Evolutionary conservation across 2,329 filamentous ascomycete genomes (phyloP).

Genomic region (Nemania sp.): DNA sequence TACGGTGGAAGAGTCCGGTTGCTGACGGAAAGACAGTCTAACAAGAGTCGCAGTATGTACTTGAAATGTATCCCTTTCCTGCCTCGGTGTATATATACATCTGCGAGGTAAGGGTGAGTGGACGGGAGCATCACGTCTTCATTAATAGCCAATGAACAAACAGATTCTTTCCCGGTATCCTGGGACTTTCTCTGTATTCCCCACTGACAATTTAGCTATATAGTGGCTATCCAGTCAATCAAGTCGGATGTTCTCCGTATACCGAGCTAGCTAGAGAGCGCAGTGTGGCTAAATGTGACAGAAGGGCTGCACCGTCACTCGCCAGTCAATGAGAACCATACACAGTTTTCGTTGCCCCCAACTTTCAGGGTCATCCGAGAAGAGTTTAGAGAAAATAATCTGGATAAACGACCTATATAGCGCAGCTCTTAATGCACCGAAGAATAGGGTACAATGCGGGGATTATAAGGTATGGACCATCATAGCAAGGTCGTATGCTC

Average conservation of each 20-base stretch:
- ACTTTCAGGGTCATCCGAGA: not conserved
- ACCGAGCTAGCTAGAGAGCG: not conserved
- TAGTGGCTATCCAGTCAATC: constrained; percentile 1
- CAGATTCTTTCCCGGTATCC: constrained; percentile 11
- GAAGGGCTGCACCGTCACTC: constrained; percentile 3
- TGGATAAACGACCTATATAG: not conserved
- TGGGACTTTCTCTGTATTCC: constrained; percentile 18
- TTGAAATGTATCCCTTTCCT: constrained; percentile 7
- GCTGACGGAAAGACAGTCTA: not conserved
- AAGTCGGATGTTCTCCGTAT: constrained; percentile 6
- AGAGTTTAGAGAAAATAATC: too few relatives aligned
- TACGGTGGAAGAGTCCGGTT: not conserved
- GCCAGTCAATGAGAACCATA: not conserved
- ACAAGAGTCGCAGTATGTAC: constrained; percentile 2
- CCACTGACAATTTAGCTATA: constrained; percentile 10
- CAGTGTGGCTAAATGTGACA: constrained; percentile 8
- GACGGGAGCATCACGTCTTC: constrained; percentile 12
- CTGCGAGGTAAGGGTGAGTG: not conserved
- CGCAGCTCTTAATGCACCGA: not conserved
- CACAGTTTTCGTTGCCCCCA: not conserved
- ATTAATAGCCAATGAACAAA: constrained; percentile 15
- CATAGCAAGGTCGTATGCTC: not conserved
- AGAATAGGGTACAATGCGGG: not conserved
- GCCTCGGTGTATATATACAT: constrained; percentile 21
- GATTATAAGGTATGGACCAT: not conserved